Base-by-base conservation (phyloP, 2,329 filamentous ascomycete species). In the Dactylonectria estremocensis region DNA sequence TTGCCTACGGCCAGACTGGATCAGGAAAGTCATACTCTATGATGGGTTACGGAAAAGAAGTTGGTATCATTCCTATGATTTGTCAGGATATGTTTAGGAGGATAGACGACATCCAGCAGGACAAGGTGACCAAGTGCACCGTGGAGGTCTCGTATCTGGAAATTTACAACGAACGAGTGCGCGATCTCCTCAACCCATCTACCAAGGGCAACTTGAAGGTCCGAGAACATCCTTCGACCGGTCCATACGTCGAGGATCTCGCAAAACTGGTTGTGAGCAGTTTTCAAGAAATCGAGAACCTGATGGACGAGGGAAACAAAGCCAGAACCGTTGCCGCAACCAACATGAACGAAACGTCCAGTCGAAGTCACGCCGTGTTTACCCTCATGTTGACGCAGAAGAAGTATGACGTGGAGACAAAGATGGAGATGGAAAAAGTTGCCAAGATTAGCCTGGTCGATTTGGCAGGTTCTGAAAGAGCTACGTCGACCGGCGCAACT, bases 231-330 rank as follows among this genome's bases (percentile, higher is more conserved):
- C 96, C 96, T 2, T 97, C 95, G 3, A 98, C 96, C 1, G 96
- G 96, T 70, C 97, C 97, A 0, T 99, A 99, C 78, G 97, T 99
- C 60, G 96, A 99, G 82, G 96, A 99, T 85, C 86, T 99, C 76
- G 95, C 97, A 69, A 98, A 99, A 81, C 84, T 99, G 67, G 94
- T 96, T 1, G 96, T 99, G 46, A 90, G 94, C 74, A 95, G 94
- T 67, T 98, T 99, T 79, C 88, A 92, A 61, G 97, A 99, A 79
- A 98, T 99, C 73, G 96, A 99, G 78, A 92, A 98, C 78, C 84
- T 99, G 76, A 99, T 99, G 96, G 96, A 99, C 79, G 95, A 98
- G 83, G 96, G 96, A 77, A 99, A 99, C 86, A 99, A 99, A 83
- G 96, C 96, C 37, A 89, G 96, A 86, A 99, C 96, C 0, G 96